Conservation (phyloP, 257 asterid species). For the Plantago elongata region DNA sequence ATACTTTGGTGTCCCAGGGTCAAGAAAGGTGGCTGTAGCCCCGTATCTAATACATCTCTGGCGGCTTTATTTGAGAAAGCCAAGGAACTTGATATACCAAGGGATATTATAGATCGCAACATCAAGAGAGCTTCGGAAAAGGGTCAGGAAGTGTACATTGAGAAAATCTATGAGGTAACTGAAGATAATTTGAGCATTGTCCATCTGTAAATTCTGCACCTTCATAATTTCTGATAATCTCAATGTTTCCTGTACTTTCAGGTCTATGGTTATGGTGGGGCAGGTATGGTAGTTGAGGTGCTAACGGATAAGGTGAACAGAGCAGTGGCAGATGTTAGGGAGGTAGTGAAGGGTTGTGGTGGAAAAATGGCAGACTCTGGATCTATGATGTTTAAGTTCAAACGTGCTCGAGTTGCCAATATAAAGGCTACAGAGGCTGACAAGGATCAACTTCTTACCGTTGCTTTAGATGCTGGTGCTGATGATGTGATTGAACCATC, state of each 20-base stretch:
- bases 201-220: slow-evolving; percentile 7
- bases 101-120: slow-evolving; percentile 79
- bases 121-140: slow-evolving; percentile 89
- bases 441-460: slow-evolving; percentile 60
- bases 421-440: slow-evolving; percentile 59
- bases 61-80: slow-evolving; percentile 78
- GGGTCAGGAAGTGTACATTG: slow-evolving; percentile 82
- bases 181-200: slow-evolving; percentile 8
- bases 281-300: slow-evolving; percentile 76
- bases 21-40: slow-evolving; percentile 80
- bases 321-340: slow-evolving; percentile 72
- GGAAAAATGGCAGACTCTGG: slow-evolving; percentile 96
- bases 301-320: slow-evolving; percentile 80
- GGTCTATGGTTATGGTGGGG: slow-evolving; percentile 95
- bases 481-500: slow-evolving; percentile 86
- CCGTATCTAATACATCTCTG: slow-evolving; percentile 68
- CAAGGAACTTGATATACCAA: slow-evolving; percentile 88
- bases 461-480: slow-evolving; percentile 91
- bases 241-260: slow-evolving; percentile 22
- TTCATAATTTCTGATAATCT: not conserved
- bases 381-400: slow-evolving; percentile 82
- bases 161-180: slow-evolving; percentile 79
- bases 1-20: slow-evolving; percentile 43
- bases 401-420: slow-evolving; percentile 69
- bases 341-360: slow-evolving; percentile 66